Conservation (phyloP, 371 early-diverging fungal genomes). For the Mortierella sp. region DNA sequence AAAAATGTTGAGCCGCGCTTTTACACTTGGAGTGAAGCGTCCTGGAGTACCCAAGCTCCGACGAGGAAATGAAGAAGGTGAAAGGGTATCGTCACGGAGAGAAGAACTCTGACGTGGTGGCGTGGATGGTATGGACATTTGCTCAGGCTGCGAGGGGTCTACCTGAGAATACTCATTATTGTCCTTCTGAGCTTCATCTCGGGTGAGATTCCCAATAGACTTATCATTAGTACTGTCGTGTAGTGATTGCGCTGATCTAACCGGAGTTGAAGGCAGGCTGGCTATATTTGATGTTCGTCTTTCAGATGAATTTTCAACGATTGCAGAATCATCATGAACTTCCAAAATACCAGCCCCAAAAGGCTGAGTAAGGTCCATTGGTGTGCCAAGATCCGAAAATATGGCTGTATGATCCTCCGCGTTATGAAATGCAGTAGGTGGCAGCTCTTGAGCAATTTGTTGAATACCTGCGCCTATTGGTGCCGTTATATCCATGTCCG, state of each 20-base stretch:
- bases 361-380: conserved; percentile 47
- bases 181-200: background rate
- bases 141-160: background rate
- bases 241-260: background rate
- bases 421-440: conserved; percentile 32
- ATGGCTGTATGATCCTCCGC: conserved; percentile 33
- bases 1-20: conserved; percentile 40
- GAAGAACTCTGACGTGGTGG: conserved; percentile 28
- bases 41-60: conserved; percentile 35
- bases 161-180: background rate
- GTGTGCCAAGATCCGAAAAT: conserved; percentile 31
- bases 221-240: background rate
- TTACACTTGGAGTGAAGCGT: conserved; percentile 29
- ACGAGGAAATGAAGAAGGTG: conserved; percentile 16
- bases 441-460: conserved; percentile 31
- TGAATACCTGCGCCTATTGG: conserved; percentile 52
- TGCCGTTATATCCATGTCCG: conserved; percentile 50
- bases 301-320: background rate
- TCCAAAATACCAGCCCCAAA: conserved; percentile 35
- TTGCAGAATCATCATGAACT: background rate
- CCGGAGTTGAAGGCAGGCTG: conserved; percentile 9
- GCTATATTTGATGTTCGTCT: background rate
- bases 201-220: background rate
- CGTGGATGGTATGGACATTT: conserved; percentile 19
- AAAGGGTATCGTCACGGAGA: conserved; percentile 5